These are phyloP conservation scores for Lentinula sp. DNA, from an alignment of 768 basidiomycete genomes.

Conservation along the genomic window DNA sequence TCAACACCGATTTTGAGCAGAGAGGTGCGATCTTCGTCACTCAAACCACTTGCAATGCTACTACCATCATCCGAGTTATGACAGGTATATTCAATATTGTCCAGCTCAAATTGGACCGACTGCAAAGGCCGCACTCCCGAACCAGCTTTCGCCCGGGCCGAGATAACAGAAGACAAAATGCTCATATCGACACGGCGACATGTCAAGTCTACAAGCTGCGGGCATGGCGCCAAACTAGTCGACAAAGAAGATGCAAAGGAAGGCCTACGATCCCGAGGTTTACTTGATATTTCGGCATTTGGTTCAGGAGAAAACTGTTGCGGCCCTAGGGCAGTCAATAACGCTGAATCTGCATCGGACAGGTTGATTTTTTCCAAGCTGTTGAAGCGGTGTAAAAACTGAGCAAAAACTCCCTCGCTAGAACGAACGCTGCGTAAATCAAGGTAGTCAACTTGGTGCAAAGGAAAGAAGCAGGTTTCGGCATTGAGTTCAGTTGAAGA, in stretches of 20 bases:
- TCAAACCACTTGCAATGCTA: background rate
- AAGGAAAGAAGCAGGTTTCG: background rate
- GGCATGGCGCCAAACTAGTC: constrained; percentile 1
- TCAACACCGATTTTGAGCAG: background rate
- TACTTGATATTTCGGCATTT: background rate
- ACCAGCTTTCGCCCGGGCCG: background rate
- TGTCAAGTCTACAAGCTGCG: background rate
- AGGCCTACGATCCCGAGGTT: background rate
- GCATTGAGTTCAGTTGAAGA: background rate
- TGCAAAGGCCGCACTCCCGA: background rate
- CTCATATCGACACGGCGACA: constrained; percentile 1
- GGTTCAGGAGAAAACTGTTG: background rate
- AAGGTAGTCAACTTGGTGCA: background rate
- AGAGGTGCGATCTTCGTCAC: background rate
- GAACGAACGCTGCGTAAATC: background rate
- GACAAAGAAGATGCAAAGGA: constrained; percentile 1
- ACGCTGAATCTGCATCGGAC: background rate
- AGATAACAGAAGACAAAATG: background rate
- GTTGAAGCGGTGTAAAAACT: background rate
- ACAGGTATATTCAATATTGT: background rate
- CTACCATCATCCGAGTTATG: background rate
- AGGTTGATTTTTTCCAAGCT: background rate
- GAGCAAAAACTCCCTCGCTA: background rate
- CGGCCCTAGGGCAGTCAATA: background rate
- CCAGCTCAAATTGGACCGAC: background rate